Evolutionary conservation across 2,329 filamentous ascomycete genomes (phyloP).

Genomic region (Whalleya microplaca): DNA sequence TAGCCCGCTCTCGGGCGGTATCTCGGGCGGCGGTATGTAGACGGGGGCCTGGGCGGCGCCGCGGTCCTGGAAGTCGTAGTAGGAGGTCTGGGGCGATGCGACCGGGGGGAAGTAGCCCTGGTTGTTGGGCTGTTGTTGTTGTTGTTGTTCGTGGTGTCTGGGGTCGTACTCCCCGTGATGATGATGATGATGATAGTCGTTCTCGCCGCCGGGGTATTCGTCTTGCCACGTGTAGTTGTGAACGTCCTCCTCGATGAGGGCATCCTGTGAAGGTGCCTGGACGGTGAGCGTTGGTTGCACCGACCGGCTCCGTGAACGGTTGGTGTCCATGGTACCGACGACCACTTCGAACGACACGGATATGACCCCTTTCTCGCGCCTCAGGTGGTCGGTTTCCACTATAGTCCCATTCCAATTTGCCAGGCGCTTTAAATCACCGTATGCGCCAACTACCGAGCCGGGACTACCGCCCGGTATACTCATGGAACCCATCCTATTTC

Average conservation of each 20-base stretch:
- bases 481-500: conserved; percentile 44
- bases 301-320: conserved; percentile 33
- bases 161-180: conserved; percentile 28
- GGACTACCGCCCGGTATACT: conserved; percentile 38
- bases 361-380: conserved; percentile 90
- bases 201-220: conserved; percentile 33
- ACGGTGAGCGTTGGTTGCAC: conserved; percentile 26
- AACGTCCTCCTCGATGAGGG: conserved; percentile 22
- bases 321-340: conserved; percentile 81
- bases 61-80: conserved; percentile 36
- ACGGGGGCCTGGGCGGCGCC: conserved; percentile 46
- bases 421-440: conserved; percentile 49
- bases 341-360: conserved; percentile 84
- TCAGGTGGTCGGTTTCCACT: conserved; percentile 82
- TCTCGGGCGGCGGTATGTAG: conserved; percentile 63
- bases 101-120: conserved; percentile 33
- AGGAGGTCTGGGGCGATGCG: conserved; percentile 37
- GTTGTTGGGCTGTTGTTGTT: too few species aligned
- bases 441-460: conserved; percentile 35
- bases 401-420: conserved; percentile 69
- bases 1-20: conserved; percentile 63
- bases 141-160: conserved; percentile 21
- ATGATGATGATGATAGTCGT: conserved; percentile 29
- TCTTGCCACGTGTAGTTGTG: conserved; percentile 38
- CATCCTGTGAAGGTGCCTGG: conserved; percentile 25